phyloP scores from a whole-genome alignment of 1,284 basidiomycete species.

The Moesziomyces sp. region DNA sequence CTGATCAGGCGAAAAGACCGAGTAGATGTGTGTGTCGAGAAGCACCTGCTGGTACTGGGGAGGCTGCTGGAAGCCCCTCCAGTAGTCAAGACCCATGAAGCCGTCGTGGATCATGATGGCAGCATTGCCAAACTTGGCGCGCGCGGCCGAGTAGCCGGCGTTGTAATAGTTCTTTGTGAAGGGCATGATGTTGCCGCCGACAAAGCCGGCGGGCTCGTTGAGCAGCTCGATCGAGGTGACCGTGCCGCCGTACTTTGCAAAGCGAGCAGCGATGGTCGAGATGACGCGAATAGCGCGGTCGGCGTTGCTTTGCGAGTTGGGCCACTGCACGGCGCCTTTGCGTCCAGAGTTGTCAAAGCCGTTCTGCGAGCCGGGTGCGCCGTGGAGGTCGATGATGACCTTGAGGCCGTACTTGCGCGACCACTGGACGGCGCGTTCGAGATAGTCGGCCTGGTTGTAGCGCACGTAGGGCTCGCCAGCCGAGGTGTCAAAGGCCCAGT shows the following conservation, averaged over 20 bases:
- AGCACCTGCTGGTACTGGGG: slow-evolving; percentile 75
- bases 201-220: slow-evolving; percentile 61
- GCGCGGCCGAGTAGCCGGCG: slow-evolving; percentile 44
- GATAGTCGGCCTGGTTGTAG: slow-evolving; percentile 76
- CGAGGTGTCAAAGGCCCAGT: slow-evolving; percentile 88
- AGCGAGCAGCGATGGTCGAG: slow-evolving; percentile 69
- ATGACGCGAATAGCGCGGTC: slow-evolving; percentile 78
- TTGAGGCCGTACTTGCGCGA: slow-evolving; percentile 81
- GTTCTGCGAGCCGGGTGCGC: slow-evolving; percentile 70
- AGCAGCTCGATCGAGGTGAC: slow-evolving; percentile 63
- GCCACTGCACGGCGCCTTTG: slow-evolving; percentile 77
- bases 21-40: slow-evolving; percentile 74
- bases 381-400: slow-evolving; percentile 79
- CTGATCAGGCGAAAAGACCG: slow-evolving; percentile 52
- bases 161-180: slow-evolving; percentile 51
- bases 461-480: slow-evolving; percentile 84
- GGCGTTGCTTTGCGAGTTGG: slow-evolving; percentile 76
- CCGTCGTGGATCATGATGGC: slow-evolving; percentile 80
- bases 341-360: slow-evolving; percentile 75
- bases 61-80: slow-evolving; percentile 76
- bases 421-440: slow-evolving; percentile 79
- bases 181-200: slow-evolving; percentile 33
- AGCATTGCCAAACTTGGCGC: slow-evolving; percentile 40
- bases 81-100: slow-evolving; percentile 81
- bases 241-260: slow-evolving; percentile 54